Base-by-base conservation (phyloP, 371 early-diverging fungal species). In the Mucor mucedo region DNA sequence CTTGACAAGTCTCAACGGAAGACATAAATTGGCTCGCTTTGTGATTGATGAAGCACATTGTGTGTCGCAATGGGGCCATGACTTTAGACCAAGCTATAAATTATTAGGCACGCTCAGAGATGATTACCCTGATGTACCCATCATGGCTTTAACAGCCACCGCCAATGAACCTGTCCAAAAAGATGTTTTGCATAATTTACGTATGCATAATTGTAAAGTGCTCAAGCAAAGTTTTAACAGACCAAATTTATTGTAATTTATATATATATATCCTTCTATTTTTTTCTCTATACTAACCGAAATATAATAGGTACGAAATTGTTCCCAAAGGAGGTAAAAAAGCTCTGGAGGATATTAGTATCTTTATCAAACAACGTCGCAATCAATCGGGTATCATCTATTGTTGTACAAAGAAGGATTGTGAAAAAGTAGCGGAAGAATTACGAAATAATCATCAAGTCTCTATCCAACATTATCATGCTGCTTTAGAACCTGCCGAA, bases 21-120 rank as follows among this genome's bases (percentile, higher is more conserved):
- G 87, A 9, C 72, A 80, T 5, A 71, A 75, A 27, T 71, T 97
- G 29, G 94, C 93, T 0, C 86, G 92, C 50, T 98, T 99, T 85
- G 99, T 99, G 8, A 89, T 99, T 64, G 99, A 99, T 70, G 99
- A 99, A 77, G 99, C 98, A 0, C 99, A 99, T 72, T 99, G 99
- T 78, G 87, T 99, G 6, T 91, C 89, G 39, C 93, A 93, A 58
- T 98, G 99, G 98, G 99, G 99, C 10, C 95, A 97, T 75, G 99
- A 99, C 69, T 99, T 93, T 88, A 86, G 91, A 52, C 89, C 90
- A 0, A 91, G 90, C 55, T 96, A 94, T 69, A 93, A 91, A 70
- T 78, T 86, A 35, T 66, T 95, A 11, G 89, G 91, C 2, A 69
- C 63, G 5, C 78, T 94, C 47, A 87, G 89, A 66, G 29, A 62